Percentiles rank a stretch among this genome's conserved stretches.
Conservation (phyloP, 306 rosid genomes). For the Quercus mongolica region DNA sequence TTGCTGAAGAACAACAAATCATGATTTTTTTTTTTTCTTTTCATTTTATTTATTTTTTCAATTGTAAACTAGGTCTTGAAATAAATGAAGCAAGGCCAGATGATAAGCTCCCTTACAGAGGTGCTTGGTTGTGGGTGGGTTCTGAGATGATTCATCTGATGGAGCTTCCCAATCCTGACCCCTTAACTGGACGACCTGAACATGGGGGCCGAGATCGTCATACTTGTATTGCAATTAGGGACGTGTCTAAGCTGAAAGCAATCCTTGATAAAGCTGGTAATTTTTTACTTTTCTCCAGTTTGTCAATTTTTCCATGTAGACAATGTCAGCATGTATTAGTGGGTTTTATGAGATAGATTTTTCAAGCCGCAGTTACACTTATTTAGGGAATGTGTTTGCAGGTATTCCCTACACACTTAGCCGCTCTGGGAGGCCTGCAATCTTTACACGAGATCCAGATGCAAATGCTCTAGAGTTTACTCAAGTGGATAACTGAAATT, state of each 20-base stretch:
- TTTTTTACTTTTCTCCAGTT: slow-evolving; percentile 8
- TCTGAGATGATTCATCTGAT: slow-evolving; percentile 94
- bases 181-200: slow-evolving; percentile 75
- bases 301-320: not conserved
- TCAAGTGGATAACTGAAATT: slow-evolving; percentile 57
- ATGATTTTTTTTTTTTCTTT: not conserved
- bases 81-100: slow-evolving; percentile 96
- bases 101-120: slow-evolving; percentile 91
- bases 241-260: slow-evolving; percentile 73
- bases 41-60: not conserved
- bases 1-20: slow-evolving; percentile 2
- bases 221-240: slow-evolving; percentile 71
- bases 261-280: slow-evolving; percentile 83
- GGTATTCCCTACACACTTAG: slow-evolving; percentile 90
- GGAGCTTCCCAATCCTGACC: slow-evolving; percentile 99
- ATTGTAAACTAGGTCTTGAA: slow-evolving; percentile 54
- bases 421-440: slow-evolving; percentile 95
- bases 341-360: not conserved
- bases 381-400: slow-evolving; percentile 21
- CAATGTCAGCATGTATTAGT: too few species aligned
- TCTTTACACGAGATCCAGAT: slow-evolving; percentile 88
- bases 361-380: not conserved
- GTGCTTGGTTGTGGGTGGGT: slow-evolving; percentile 99
- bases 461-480: slow-evolving; percentile 92
- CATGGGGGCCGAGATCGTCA: slow-evolving; percentile 97